Evolutionary conservation across 176 grass and related monocot genomes (phyloP), one percentile per base, ranked within the genome.

Genomic region (Oryza brachyantha): DNA sequence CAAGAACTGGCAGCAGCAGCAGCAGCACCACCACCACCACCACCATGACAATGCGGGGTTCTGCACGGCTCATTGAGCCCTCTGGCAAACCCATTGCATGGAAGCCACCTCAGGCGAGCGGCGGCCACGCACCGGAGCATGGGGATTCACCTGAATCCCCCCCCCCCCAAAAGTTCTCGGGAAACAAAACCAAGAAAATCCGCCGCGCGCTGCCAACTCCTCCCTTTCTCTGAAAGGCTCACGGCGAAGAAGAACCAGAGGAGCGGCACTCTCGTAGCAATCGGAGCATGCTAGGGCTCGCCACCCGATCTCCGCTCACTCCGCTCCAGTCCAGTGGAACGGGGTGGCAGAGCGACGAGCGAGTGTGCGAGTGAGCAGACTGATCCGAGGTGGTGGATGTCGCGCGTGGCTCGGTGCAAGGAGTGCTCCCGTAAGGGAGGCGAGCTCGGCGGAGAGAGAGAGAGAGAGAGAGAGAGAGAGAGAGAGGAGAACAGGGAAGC

Each of bases 91-190:
- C 31, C 65, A 66, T 72, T 19, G 27, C 72, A 59, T 40, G 81
- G 52, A 84, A 80, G 66, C 81, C 79, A 79, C 17, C 64, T n/a
- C 70, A 64, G 62, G 10, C 58, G 64, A 43, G 37, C 25, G 0
- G 65, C 31, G 27, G 79, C 75, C 43, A 72, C 62, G 12, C 55
- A 41, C 38, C 77, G 58, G 48, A 86, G 67, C 89, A 91, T 91
- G 66, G 79, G 21, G 40, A 34, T 19, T 16, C 1, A 72, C 29
- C 24, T 2, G 54, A 40, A 57, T 57, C 7, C 21, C 41, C 41
- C 4, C 6, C 19, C n/a, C n/a, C 19, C 5, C 19, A 24, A 57
- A 57, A 57, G 0, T 9, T 57, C 24, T 10, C 19, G 52, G 21
- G 10, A 21, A 57, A 57, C 52, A 57, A 57, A 57, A 2, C 5